Evolutionary conservation across 306 rosid species (phyloP), one percentile per base, ranked within the genome.

Genomic region (Dalbergia cultrata): DNA sequence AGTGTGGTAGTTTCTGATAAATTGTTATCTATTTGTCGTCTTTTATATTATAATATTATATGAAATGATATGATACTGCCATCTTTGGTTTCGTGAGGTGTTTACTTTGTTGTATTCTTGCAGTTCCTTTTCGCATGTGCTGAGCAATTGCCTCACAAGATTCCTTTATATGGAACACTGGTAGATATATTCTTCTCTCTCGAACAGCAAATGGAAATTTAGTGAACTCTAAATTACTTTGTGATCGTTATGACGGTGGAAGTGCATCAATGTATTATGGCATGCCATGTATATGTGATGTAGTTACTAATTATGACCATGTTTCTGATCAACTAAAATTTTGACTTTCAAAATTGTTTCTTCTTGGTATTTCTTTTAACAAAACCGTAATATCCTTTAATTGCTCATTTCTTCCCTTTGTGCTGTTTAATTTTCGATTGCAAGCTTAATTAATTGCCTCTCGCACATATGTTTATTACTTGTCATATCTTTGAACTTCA

Each of bases 121-220:
- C 98, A 95, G 99, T 88, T 89, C 85, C 88, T 95, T 85, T 78
- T 90, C 13, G 70, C 78, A 44, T 93, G 97, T 76, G 88, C 91
- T 47, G 99, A 91, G 80, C 99, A 93, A 83, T 84, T 95, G 88
- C 97, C 98, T 82, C 99, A 95, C 86, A 95, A 95, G 89, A 87
- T 84, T 86, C 95, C 99, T 70, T 70, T 91, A 3, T 95, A 90
- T 67, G 97, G 97, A 82, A 89, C 99, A 6, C 67, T 95, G 99
- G 99, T 95, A 92, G 12, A 67, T 43, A 66, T 18, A 73, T 61
- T 58, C 67, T 41, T 70, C 74, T 53, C 66, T 70, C 22, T 69
- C 77, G 47, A 57, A 73, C 21, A 17, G 67, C 69, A 18, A 67
- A 69, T 72, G 49, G 5, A 13, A 68, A 41, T 26, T 13, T 7